phyloP scores from a whole-genome alignment of 2,329 filamentous ascomycete genomes.

The Fusarium sp. region DNA sequence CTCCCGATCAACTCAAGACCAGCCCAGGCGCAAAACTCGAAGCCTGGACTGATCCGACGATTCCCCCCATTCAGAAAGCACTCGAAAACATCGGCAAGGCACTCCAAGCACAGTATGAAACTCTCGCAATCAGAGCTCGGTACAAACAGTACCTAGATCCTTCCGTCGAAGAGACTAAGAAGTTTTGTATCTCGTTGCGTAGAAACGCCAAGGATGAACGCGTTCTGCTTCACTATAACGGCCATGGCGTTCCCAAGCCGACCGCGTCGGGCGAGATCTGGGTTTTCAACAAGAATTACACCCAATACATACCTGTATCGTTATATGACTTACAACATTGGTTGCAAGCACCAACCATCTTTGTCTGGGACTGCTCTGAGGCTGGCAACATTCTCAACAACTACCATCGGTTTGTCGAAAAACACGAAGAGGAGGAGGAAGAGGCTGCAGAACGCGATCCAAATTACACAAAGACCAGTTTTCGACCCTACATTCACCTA shows the following conservation, averaged over 20 bases:
- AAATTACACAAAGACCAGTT: slow-evolving; percentile 80
- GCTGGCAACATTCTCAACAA: slow-evolving; percentile 95
- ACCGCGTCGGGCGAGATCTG: slow-evolving; percentile 97
- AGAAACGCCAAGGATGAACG: slow-evolving; percentile 95
- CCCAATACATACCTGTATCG: slow-evolving; percentile 97
- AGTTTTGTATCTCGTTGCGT: slow-evolving; percentile 89
- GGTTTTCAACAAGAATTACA: slow-evolving; percentile 99
- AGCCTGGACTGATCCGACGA: slow-evolving; percentile 94
- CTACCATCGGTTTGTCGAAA: slow-evolving; percentile 93
- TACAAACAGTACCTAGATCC: slow-evolving; percentile 98
- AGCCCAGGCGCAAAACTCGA: slow-evolving; percentile 92
- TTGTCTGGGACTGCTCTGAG: slow-evolving; percentile 97
- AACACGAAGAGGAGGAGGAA: slow-evolving; percentile 89
- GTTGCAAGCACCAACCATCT: slow-evolving; percentile 94
- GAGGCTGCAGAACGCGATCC: slow-evolving; percentile 81
- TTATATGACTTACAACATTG: slow-evolving; percentile 94
- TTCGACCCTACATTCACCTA: slow-evolving; percentile 80
- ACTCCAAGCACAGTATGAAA: slow-evolving; percentile 96
- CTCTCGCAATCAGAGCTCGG: slow-evolving; percentile 89
- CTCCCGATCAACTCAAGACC: slow-evolving; percentile 95
- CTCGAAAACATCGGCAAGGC: slow-evolving; percentile 96
- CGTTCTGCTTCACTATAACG: slow-evolving; percentile 98
- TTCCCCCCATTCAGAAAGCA: slow-evolving; percentile 81
- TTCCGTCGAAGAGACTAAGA: slow-evolving; percentile 96
- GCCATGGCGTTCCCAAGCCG: slow-evolving; percentile 94